Evolutionary conservation across 805 yeast genomes (phyloP).

Genomic region (Jamesozyma gamospora): DNA sequence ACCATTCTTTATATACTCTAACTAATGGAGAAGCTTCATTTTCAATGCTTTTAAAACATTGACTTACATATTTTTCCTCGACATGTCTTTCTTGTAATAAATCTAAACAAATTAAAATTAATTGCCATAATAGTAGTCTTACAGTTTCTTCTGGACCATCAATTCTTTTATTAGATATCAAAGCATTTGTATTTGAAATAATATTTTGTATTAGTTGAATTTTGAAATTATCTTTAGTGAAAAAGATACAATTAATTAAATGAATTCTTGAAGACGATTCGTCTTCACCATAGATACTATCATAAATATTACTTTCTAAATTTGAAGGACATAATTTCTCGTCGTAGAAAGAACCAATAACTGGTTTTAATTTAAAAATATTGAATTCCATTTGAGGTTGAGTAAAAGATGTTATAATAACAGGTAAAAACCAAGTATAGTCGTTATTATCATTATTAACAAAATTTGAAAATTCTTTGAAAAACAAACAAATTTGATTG

Average conservation of each 20-base stretch:
- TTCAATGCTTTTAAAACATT: slow-evolving; percentile 3
- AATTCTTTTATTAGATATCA: slow-evolving; percentile 42
- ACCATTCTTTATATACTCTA: slow-evolving; percentile 60
- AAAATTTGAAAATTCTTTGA: slow-evolving; percentile 21
- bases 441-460: slow-evolving; percentile 29
- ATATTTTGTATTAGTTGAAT: slow-evolving; percentile 16
- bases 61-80: background rate
- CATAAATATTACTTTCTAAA: slow-evolving; percentile 28
- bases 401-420: slow-evolving; percentile 38
- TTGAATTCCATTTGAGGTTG: slow-evolving; percentile 47
- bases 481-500: slow-evolving; percentile 36
- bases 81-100: slow-evolving; percentile 20
- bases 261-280: slow-evolving; percentile 48
- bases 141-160: slow-evolving; percentile 64
- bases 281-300: slow-evolving; percentile 41
- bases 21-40: slow-evolving; percentile 70
- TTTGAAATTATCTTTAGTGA: slow-evolving; percentile 19
- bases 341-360: slow-evolving; percentile 47
- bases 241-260: slow-evolving; percentile 38
- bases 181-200: slow-evolving; percentile 33
- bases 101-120: slow-evolving; percentile 39
- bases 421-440: slow-evolving; percentile 39
- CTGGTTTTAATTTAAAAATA: slow-evolving; percentile 48
- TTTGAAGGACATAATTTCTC: slow-evolving; percentile 16
- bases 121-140: slow-evolving; percentile 47